Conservation (phyloP, 768 basidiomycete species). For the Termitomyces sp. region DNA sequence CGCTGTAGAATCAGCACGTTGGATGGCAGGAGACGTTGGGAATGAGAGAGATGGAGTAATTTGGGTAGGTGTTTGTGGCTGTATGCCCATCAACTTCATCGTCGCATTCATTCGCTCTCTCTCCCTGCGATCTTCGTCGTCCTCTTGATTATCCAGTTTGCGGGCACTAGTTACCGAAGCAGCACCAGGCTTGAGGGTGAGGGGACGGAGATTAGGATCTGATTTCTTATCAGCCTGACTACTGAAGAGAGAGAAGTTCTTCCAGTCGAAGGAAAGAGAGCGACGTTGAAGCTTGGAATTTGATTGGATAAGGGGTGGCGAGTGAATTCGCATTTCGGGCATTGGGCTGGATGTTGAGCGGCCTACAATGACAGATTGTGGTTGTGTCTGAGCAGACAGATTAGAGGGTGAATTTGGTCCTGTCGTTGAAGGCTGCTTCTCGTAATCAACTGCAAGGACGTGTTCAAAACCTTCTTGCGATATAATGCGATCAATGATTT, state of each 20-base stretch:
- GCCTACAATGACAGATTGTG: conserved; percentile 58
- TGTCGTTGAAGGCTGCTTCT: conserved; percentile 48
- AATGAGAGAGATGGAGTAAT: conserved; percentile 25
- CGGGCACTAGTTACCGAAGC: conserved; percentile 56
- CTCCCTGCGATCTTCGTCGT: conserved; percentile 88
- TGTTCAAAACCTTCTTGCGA: conserved; percentile 96
- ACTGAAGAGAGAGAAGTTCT: conserved; percentile 68
- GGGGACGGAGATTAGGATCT: conserved; percentile 59
- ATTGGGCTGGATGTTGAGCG: conserved; percentile 36
- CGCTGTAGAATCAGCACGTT: conserved; percentile 14
- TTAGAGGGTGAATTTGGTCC: conserved; percentile 25
- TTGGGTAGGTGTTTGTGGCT: conserved; percentile 48
- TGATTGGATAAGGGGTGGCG: conserved; percentile 20
- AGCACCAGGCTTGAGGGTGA: conserved; percentile 70
- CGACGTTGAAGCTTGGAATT: conserved; percentile 55
- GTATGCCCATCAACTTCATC: conserved; percentile 93
- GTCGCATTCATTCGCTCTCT: conserved; percentile 86
- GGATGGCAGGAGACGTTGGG: conserved; percentile 21
- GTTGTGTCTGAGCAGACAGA: conserved; percentile 45
- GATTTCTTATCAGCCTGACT: conserved; percentile 58
- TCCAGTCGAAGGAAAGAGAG: conserved; percentile 86
- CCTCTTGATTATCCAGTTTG: conserved; percentile 84
- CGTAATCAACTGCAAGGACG: conserved; percentile 91
- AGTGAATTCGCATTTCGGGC: conserved; percentile 20
- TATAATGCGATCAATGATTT: conserved; percentile 97